Base-by-base conservation (phyloP, 129 eudicot species). In the Erigeron canadensis region DNA sequence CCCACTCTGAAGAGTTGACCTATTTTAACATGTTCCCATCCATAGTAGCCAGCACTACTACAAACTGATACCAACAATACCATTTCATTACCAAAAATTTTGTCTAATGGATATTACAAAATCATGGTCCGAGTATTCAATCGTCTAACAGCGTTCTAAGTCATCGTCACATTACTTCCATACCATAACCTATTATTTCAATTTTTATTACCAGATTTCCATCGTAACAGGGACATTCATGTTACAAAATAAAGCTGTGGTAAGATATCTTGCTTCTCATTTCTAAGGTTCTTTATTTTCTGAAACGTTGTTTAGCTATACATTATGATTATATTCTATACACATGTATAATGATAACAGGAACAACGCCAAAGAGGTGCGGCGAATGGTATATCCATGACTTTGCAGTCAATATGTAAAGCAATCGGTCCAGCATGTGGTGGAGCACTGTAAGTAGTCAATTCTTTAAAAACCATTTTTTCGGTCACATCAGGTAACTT, bases 321-420 rank as follows among this genome's bases (percentile, higher is more conserved):
- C 50, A 40, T 22, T 16, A 2, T 4, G 22, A 5, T 17, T 53
- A 62, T 50, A 42, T 40, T 15, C 10, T 76, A 40, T 47, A 21
- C 50, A 54, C 2, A 62, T 58, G 50, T 48, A 48, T 28, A 58
- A 61, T 41, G 58, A 69, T 42, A 9, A 53, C 77, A 93, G 98
- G 95, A 78, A 12, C 98, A 89, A 84, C 81, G 74, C 70, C 89
- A 94, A 83, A 82, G 98, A 70, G 98, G 98, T 60, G 96, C 97
- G 47, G 98, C 98, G 7, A 94, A 94, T 81, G 98, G 96, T 56
- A 67, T 90, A 17, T 37, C 89, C 58, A 85, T 87, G 89, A 87
- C 94, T 22, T 28, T 81, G 42, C 87, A 82, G 87, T 87, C 96
- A 41, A 48, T 90, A 38, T 87, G 79, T 75, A 90, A 90, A 81